Percentiles rank a stretch among this genome's conserved stretches.
Conservation (phyloP, 2,329 filamentous ascomycete species). For the Fusarium haematococcum region DNA sequence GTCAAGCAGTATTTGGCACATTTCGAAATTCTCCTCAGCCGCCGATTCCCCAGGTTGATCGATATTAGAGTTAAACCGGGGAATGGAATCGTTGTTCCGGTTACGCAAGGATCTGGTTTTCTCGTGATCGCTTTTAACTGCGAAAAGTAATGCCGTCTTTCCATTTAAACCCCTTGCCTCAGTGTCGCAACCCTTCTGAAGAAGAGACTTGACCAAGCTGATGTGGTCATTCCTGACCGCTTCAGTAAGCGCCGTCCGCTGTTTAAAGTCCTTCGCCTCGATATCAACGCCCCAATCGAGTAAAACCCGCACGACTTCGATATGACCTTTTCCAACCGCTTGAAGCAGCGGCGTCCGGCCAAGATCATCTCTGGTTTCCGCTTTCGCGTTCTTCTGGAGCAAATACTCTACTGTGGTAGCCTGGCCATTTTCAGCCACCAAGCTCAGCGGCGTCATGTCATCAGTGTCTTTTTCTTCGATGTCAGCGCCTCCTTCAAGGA, state of each 20-base stretch:
- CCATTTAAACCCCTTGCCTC: too few relatives aligned
- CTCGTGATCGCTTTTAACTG: too few relatives aligned
- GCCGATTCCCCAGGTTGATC: too few relatives aligned
- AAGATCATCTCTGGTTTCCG: neutral
- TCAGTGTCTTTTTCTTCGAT: neutral
- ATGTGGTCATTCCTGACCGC: neutral
- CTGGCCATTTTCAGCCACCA: neutral
- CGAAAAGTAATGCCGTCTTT: too few relatives aligned
- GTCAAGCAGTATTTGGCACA: too few relatives aligned
- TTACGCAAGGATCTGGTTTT: too few relatives aligned
- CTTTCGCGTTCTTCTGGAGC: neutral
- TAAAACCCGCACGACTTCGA: neutral
- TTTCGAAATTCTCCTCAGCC: too few relatives aligned
- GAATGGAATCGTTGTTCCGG: too few relatives aligned
- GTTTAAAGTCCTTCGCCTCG: neutral
- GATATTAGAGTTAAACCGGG: too few relatives aligned
- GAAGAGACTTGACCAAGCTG: neutral
- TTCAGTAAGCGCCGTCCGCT: neutral
- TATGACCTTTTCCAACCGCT: accelerated
- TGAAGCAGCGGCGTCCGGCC: neutral
- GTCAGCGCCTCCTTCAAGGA: neutral
- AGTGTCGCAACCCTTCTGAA: too few relatives aligned
- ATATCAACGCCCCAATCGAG: neutral
- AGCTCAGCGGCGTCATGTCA: accelerated
- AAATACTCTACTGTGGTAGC: neutral